Percentiles rank a stretch among this genome's conserved stretches.
Evolutionary conservation across 768 basidiomycete genomes (phyloP).

Genomic region (Kwoniella sp.): DNA sequence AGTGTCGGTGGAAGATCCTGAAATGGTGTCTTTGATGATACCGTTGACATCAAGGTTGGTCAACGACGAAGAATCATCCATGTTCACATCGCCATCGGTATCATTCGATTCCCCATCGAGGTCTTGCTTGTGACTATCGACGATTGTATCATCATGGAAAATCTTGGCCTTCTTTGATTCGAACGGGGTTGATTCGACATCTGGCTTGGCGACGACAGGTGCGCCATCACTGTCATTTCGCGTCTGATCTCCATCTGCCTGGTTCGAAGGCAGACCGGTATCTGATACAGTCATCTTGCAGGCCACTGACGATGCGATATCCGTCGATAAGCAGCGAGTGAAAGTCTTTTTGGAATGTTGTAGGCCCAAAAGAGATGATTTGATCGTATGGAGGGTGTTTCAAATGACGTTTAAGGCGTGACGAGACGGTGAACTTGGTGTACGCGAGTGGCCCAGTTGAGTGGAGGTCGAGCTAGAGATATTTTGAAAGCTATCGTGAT

Average conservation of each 20-base stretch:
- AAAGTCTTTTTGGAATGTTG: too few relatives aligned
- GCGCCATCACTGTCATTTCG: neutral
- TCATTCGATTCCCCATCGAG: neutral
- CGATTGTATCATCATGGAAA: conserved; percentile 6
- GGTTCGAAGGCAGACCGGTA: neutral
- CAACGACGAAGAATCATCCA: neutral
- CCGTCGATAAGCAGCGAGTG: too few relatives aligned
- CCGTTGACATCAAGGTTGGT: neutral
- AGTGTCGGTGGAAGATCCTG: neutral
- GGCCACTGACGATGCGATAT: too few relatives aligned
- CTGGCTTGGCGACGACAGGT: conserved; percentile 29
- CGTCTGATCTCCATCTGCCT: neutral
- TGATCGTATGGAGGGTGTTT: too few relatives aligned
- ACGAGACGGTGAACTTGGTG: too few relatives aligned
- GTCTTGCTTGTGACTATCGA: neutral
- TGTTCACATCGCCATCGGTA: neutral
- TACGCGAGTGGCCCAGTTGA: too few relatives aligned
- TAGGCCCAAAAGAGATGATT: too few relatives aligned
- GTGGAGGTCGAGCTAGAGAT: too few relatives aligned
- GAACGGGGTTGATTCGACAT: conserved; percentile 31
- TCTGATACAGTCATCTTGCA: neutral
- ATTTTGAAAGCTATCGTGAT: too few relatives aligned
- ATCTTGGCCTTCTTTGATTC: conserved; percentile 33
- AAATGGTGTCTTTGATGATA: neutral
- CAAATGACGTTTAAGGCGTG: too few relatives aligned